Percentiles rank a stretch among this genome's conserved stretches.
phyloP scores from a whole-genome alignment of 306 rosid species.

The Pyrus pyrifolia region DNA sequence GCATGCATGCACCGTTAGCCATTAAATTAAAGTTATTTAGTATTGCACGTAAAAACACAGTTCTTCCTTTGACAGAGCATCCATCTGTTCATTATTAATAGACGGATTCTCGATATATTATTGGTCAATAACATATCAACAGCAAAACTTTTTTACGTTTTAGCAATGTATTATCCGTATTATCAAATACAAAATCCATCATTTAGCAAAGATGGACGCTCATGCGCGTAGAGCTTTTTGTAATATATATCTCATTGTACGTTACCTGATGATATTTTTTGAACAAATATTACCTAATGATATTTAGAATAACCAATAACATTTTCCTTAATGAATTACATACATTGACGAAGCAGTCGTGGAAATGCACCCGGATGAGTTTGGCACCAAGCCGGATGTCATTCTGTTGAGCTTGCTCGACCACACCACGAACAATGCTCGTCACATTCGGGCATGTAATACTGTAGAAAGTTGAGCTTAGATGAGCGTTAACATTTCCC shows the following conservation, averaged over 20 bases:
- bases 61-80: background rate
- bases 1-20: background rate
- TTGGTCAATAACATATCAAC: background rate
- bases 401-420: constrained; percentile 12
- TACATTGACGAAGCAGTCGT: constrained; percentile 31
- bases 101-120: background rate
- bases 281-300: too few relatives aligned
- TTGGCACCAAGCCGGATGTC: constrained; percentile 23
- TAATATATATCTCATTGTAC: background rate
- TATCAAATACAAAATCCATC: background rate
- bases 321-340: background rate
- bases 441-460: constrained; percentile 21
- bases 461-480: constrained; percentile 15
- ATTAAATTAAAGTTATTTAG: too few relatives aligned
- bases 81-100: too few relatives aligned
- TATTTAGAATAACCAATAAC: too few relatives aligned
- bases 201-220: too few relatives aligned
- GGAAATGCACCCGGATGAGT: constrained; percentile 35
- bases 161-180: background rate
- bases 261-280: background rate
- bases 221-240: too few relatives aligned
- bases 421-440: constrained; percentile 16
- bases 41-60: background rate
- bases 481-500: constrained; percentile 17
- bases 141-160: background rate